Base-by-base conservation (phyloP, 352 stramenopile species). In the Elongisporangium prolatum region DNA sequence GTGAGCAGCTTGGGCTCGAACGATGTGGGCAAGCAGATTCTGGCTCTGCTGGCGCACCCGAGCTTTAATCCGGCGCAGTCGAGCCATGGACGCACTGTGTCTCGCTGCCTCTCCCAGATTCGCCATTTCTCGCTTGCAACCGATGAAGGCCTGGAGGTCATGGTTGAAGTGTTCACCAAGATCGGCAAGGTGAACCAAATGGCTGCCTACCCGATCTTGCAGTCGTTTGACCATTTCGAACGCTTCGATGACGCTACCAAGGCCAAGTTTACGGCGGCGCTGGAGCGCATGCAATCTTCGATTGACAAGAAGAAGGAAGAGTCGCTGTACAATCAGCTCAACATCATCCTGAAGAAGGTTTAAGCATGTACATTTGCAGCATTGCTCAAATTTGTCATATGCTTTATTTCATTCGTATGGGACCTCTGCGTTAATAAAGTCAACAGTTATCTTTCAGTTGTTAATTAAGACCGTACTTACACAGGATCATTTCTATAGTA, bases 161-260 rank as follows among this genome's bases (percentile, higher is more conserved):
- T 90, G 76, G 65, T 71, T 1, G 61, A 92, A 37, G 72, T 76
- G 52, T 94, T 94, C 61, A 68, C 66, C 11, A 89, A 88, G 66
- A 86, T 91, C 21, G 84, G 82, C 54, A 93, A 91, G 68, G 75
- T 91, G 57, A 94, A 92, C 71, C 78, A 94, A 59, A 92, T 91
- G 82, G 85, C 82, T 37, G 82, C 77, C 54, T 93, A 94, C 57
- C 74, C 84, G 50, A 74, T 94, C 61, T 52, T 94, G 61, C 76
- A 84, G 64, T 86, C 75, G 61, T 94, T 94, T 53, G 84, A 91
- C 57, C 80, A 92, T 69, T 48, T 94, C 14, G 75, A 84, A 21
- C 72, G 79, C 25, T 93, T 93, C 52, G 71, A 87, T 16, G 75
- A 78, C 7, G 75, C 54, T 10, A 87, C 76, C 7, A 83, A 88